These are phyloP conservation scores for Apodospora peruviana DNA, from an alignment of 495 filamentous ascomycete genomes.

Conservation along the genomic window DNA sequence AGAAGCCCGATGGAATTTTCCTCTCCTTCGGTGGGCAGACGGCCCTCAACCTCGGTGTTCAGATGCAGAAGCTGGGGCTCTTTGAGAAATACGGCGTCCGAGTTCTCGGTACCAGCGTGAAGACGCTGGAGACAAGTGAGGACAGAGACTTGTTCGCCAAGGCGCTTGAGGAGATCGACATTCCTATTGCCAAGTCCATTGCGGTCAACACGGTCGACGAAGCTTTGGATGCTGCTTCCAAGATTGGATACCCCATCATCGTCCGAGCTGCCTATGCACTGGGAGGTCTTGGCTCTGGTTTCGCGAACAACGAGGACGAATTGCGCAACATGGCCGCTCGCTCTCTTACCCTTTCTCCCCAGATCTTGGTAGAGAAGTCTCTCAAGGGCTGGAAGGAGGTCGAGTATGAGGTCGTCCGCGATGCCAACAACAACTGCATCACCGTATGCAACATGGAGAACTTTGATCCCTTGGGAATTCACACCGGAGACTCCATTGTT, in stretches of 20 bases:
- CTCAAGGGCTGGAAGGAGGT: constrained; percentile 99
- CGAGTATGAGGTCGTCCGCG: constrained; percentile 95
- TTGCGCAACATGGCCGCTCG: constrained; percentile 86
- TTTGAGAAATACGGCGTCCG: constrained; percentile 93
- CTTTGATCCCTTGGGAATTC: constrained; percentile 93
- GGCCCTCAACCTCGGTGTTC: constrained; percentile 89
- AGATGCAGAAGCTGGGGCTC: constrained; percentile 93
- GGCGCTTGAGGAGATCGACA: constrained; percentile 83
- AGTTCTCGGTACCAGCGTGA: constrained; percentile 89
- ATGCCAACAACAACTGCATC: constrained; percentile 94
- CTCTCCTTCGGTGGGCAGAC: constrained; percentile 97
- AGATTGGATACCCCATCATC: constrained; percentile 94
- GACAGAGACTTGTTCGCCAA: constrained; percentile 94
- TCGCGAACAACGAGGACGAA: constrained; percentile 89
- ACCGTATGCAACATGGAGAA: constrained; percentile 99
- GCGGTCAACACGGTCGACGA: constrained; percentile 87
- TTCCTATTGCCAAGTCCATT: constrained; percentile 93
- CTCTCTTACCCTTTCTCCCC: constrained; percentile 90
- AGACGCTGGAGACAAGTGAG: constrained; percentile 90
- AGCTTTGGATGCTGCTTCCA: constrained; percentile 76
- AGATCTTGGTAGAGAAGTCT: constrained; percentile 98
- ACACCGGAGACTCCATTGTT: constrained; percentile 96
- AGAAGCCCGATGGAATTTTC: constrained; percentile 94
- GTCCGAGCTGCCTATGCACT: constrained; percentile 94
- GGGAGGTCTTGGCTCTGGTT: constrained; percentile 94